Conservation (phyloP, 2,329 filamentous ascomycete species). For the Eutypella sp. region DNA sequence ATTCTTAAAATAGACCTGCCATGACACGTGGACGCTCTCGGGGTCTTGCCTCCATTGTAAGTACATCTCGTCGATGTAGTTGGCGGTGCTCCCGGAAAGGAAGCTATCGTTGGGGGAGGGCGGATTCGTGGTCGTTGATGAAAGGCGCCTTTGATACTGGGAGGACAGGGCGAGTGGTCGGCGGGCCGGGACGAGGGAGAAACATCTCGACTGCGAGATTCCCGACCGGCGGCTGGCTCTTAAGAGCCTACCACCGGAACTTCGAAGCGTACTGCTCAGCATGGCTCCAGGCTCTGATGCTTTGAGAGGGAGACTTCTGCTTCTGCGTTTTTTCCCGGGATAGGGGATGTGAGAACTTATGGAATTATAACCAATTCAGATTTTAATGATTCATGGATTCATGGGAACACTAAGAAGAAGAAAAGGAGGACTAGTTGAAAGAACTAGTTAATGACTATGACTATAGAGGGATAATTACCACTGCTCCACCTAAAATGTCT, state of each 20-base stretch:
- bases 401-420: constrained; percentile 3
- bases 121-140: constrained; percentile 48
- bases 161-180: constrained; percentile 45
- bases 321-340: no score
- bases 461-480: constrained; percentile 10
- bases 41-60: constrained; percentile 94
- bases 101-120: constrained; percentile 92
- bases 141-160: constrained; percentile 50
- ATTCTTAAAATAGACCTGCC: constrained; percentile 99
- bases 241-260: constrained; percentile 60
- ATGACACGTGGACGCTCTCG: constrained; percentile 90
- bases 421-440: constrained; percentile 5
- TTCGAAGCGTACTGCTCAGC: constrained; percentile 65
- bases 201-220: constrained; percentile 33
- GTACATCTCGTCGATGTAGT: constrained; percentile 99
- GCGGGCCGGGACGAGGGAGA: constrained; percentile 42
- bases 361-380: not conserved
- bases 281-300: constrained; percentile 51
- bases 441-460: constrained; percentile 6
- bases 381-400: not conserved
- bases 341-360: not conserved
- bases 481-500: constrained; percentile 12
- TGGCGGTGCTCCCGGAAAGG: constrained; percentile 92
- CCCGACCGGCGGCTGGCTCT: constrained; percentile 51
- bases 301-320: constrained; percentile 16